Base-by-base conservation (phyloP, 2,329 filamentous ascomycete genomes). In the Fusarium nisikadoi region DNA sequence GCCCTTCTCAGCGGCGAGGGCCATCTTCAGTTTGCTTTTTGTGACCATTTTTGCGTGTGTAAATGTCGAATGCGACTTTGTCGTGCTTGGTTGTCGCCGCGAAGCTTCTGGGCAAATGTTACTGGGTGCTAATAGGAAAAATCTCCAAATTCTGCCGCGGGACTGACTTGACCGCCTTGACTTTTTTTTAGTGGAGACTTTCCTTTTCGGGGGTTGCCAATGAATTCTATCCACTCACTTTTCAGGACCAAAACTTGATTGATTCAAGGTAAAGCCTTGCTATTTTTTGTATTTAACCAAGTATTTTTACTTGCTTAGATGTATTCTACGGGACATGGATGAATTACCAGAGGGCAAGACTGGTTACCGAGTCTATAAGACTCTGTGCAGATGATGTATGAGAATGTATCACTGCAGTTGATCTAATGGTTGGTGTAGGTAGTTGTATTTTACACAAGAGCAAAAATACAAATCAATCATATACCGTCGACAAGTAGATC, bases 1-100 rank as follows among this genome's bases (percentile, higher is more conserved):
- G 47, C 86, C 85, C 78, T 89, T 88, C 54, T 90, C 86, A 43
- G 86, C 86, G 50, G 84, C 84, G 20, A 90, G 80, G 14, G 88
- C 88, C 78, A 86, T 80, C 79, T 86, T 87, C 59, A 90, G 81
- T 72, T 86, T 87, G 77, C 84, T 83, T 78, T 83, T 84, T 29
- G 79, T 81, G 54, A 83, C 83, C 83, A 85, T 85, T 58, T 71
- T 69, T 45, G 52, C 66, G 46, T 56, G 69, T 57, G 41, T 49
- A 39, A 54, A 53, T 27, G 52, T 25, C 42, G 47, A 50, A 50
- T 59, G 62, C 71, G 70, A 68, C 46, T 69, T 62, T 65, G 57
- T 53, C 55, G 49, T 65, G 59, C n/a, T 36, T 56, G 31, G 41
- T 56, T 36, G 54, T 69, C 52, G 68, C 58, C 67, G 73, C 72